These are phyloP conservation scores for Floccularia luteovirens DNA, from an alignment of 768 basidiomycete genomes.

Conservation along the genomic window DNA sequence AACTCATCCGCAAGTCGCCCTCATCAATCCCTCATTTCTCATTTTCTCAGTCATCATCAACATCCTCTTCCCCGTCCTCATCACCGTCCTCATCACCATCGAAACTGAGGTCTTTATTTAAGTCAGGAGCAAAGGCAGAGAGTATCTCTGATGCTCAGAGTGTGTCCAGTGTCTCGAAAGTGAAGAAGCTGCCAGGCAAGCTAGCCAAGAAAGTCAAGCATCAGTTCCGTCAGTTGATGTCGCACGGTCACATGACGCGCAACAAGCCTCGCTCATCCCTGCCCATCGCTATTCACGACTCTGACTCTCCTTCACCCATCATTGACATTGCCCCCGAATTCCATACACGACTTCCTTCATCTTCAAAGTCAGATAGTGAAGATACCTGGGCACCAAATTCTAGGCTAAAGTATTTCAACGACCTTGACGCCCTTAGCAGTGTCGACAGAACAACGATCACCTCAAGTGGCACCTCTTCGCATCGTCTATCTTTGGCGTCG, in stretches of 20 bases:
- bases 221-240: conserved; percentile 22
- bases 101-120: no score
- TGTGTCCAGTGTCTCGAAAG: not conserved
- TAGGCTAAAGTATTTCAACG: conserved; percentile 4
- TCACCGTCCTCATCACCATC: no score
- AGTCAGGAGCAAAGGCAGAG: no score
- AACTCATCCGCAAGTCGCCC: conserved; percentile 2
- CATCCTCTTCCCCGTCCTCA: no score
- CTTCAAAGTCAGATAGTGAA: conserved; percentile 11
- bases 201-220: conserved; percentile 22
- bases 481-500: not conserved
- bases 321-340: conserved; percentile 14
- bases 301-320: conserved; percentile 24
- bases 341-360: conserved; percentile 9
- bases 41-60: no score
- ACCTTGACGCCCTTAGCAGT: conserved; percentile 5
- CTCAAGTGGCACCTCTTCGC: not conserved
- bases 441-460: conserved; percentile 6
- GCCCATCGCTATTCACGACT: conserved; percentile 5
- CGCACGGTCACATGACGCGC: conserved; percentile 26
- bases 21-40: no score
- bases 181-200: conserved; percentile 14
- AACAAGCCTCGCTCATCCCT: conserved; percentile 14
- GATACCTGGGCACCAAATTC: conserved; percentile 5
- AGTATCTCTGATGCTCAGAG: no score